Base-by-base conservation (phyloP, 1,284 basidiomycete genomes). In the Kalmanozyma brasiliensis region DNA sequence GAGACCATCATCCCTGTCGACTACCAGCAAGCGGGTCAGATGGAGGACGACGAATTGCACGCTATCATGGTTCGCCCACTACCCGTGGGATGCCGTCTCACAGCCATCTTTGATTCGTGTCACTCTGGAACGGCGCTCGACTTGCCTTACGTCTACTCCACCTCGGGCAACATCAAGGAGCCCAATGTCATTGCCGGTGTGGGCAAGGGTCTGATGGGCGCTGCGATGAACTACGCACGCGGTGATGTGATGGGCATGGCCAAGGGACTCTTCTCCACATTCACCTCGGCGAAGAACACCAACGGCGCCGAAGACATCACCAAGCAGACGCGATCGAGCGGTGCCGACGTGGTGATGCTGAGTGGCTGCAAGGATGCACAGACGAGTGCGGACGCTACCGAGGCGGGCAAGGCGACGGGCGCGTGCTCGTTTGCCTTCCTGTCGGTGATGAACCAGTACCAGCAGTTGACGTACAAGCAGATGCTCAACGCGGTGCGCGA, bases 131-230 rank as follows among this genome's bases (percentile, higher is more conserved):
- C 80, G 8, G 80, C 69, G 11, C 70, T 82, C 20, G 78, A 80
- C 66, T 68, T 83, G 65, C 79, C 79, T 33, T 82, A 75, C 56
- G 77, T 79, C 37, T 96, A 95, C 84, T 90, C 91, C 26, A 94
- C 92, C 7, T 91, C 94, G 83, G 93, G 93, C 51, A 94, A 91
- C 79, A 85, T 96, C 82, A 96, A 96, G 83, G 93, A 94, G 79
- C 91, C 93, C 30, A 94, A 94, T 81, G 66, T 80, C 20, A 52
- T 74, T 16, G 73, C 74, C 24, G 68, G 68, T 40, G 78, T 81
- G 22, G 80, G 80, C 41, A 81, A 80, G 43, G 79, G 78, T 11
- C 37, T 82, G 17, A 60, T 81, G 45, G 66, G 64, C 42, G 89
- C 90, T 6, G 86, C 90, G 4, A 83, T 86, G 32, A 88, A 90